A percentile compares a stretch with the other conserved stretches of the same genome.
phyloP scores from a whole-genome alignment of 306 rosid genomes.

The Corylus avellana region DNA sequence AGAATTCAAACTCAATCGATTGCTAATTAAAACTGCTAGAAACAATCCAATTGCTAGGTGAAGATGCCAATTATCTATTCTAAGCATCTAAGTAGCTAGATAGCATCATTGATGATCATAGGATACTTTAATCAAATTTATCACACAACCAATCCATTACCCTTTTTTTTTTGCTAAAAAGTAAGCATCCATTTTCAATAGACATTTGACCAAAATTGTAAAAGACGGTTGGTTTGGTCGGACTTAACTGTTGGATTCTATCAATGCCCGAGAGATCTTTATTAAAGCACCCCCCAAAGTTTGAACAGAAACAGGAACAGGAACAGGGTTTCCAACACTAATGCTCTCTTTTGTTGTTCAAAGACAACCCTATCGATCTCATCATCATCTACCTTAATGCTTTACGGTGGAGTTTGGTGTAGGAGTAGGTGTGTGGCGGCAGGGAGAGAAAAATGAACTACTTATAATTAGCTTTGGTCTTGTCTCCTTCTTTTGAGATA shows the following conservation, averaged over 20 bases:
- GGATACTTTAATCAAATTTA: conserved; percentile 23
- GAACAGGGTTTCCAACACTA: neutral
- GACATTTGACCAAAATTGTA: conserved; percentile 50
- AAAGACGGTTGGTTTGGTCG: conserved; percentile 56
- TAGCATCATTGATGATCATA: conserved; percentile 11
- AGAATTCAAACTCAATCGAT: no score
- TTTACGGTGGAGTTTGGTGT: conserved; percentile 32
- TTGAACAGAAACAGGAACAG: conserved; percentile 3
- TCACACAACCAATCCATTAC: neutral
- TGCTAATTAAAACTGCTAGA: no score
- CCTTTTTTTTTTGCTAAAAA: conserved; percentile 21
- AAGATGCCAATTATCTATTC: neutral
- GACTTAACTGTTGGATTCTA: conserved; percentile 36
- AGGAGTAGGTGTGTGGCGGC: conserved; percentile 58
- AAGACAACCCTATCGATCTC: neutral
- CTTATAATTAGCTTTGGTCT: conserved; percentile 15
- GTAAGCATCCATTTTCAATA: conserved; percentile 43
- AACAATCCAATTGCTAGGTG: neutral
- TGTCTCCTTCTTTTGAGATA: conserved; percentile 33
- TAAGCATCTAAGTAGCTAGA: neutral
- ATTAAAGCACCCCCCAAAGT: conserved; percentile 20
- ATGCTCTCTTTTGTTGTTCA: conserved; percentile 3
- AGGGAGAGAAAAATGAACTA: conserved; percentile 14
- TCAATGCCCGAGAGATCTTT: neutral
- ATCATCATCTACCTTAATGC: conserved; percentile 9